Conservation (phyloP, 2,329 filamentous ascomycete species). For the Hymenoscyphus salicellus region DNA sequence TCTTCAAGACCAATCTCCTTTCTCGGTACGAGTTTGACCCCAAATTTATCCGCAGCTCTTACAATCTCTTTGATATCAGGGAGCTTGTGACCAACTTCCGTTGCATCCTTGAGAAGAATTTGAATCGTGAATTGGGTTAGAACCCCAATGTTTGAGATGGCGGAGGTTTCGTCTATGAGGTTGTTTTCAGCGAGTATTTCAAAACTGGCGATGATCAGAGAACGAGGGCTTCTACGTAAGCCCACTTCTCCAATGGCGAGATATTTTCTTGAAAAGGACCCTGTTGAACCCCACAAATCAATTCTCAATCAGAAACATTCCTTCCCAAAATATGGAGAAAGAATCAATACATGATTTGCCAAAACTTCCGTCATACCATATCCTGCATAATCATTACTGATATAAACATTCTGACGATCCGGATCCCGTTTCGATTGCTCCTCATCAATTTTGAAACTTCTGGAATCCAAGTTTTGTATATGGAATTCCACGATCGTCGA, state of each 20-base stretch:
- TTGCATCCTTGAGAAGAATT: slow-evolving; percentile 46
- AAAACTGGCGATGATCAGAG: slow-evolving; percentile 48
- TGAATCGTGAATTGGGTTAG: slow-evolving; percentile 45
- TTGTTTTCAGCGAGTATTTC: slow-evolving; percentile 45
- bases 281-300: slow-evolving; percentile 18
- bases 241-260: slow-evolving; percentile 18
- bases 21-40: not conserved
- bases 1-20: too few relatives aligned
- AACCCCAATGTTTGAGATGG: slow-evolving; percentile 46
- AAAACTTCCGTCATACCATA: slow-evolving; percentile 19
- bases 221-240: slow-evolving; percentile 13
- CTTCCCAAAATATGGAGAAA: too few relatives aligned
- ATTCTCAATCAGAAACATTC: not conserved
- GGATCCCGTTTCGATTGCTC: slow-evolving; percentile 17
- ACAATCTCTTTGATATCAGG: slow-evolving; percentile 51
- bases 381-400: slow-evolving; percentile 17
- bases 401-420: slow-evolving; percentile 17
- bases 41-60: slow-evolving; percentile 8
- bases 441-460: slow-evolving; percentile 6
- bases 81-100: slow-evolving; percentile 35
- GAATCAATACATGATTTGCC: slow-evolving; percentile 15
- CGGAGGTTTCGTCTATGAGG: slow-evolving; percentile 37
- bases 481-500: slow-evolving; percentile 8
- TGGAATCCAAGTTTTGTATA: slow-evolving; percentile 10
- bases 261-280: slow-evolving; percentile 21